These are phyloP conservation scores for Combretum micranthum DNA, from an alignment of 345 rosid genomes.

Conservation along the genomic window DNA sequence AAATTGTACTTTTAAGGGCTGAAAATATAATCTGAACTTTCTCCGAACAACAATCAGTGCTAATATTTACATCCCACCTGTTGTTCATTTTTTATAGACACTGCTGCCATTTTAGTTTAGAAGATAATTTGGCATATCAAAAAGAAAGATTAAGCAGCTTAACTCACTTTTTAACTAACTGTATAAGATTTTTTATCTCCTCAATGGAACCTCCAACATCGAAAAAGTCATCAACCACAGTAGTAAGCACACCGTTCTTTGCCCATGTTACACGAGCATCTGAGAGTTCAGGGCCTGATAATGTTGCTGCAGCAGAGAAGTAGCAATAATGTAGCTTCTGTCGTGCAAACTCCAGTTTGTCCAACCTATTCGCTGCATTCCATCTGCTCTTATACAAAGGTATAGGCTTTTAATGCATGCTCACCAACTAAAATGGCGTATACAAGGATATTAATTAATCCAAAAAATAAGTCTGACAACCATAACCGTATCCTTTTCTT, in stretches of 20 bases:
- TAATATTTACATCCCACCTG: slow-evolving; percentile 62
- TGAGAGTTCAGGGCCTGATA: slow-evolving; percentile 54
- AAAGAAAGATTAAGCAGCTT: slow-evolving; percentile 2
- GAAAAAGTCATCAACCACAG: slow-evolving; percentile 82
- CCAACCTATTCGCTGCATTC: slow-evolving; percentile 53
- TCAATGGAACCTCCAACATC: slow-evolving; percentile 81
- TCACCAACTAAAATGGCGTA: too few relatives aligned
- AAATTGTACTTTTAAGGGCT: slow-evolving; percentile 55
- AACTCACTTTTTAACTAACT: slow-evolving; percentile 55
- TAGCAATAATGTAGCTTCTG: slow-evolving; percentile 75
- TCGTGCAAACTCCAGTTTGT: slow-evolving; percentile 69
- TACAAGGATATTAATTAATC: too few relatives aligned
- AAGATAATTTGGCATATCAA: background rate
- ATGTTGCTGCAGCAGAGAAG: slow-evolving; percentile 74
- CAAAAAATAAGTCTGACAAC: too few relatives aligned
- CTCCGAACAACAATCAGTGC: slow-evolving; percentile 52
- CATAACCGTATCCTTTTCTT: too few relatives aligned
- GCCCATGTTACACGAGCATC: slow-evolving; percentile 95
- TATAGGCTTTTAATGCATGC: too few relatives aligned
- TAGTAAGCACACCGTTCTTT: slow-evolving; percentile 77
- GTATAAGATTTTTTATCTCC: slow-evolving; percentile 59
- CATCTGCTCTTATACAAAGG: slow-evolving; percentile 37
- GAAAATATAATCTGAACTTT: slow-evolving; percentile 70
- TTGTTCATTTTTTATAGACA: slow-evolving; percentile 4
- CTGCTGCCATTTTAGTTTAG: background rate